Evolutionary conservation across 2,329 filamentous ascomycete genomes (phyloP), one percentile per base, ranked within the genome.

Genomic region (Ophiostoma sp.): DNA sequence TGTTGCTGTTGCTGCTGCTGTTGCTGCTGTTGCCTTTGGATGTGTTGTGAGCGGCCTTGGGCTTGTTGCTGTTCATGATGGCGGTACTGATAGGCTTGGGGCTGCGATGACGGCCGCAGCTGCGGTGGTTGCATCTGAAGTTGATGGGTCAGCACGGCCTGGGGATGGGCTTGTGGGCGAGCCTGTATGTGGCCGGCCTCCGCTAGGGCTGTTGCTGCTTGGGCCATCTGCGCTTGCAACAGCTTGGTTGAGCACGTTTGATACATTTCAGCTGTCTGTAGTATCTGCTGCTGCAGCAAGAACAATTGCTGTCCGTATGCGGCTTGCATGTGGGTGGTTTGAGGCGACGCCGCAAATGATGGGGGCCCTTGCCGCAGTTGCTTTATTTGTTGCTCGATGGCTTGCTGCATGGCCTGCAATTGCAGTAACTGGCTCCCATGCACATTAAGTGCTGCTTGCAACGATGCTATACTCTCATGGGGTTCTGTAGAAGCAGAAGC

Each of bases 11-110:
- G 36, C 41, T 23, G 39, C 17, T 44, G 48, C 15, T 11, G 35
- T 27, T 60, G 68, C 60, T 64, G 36, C 44, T 60, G 68, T 3
- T 62, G 48, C 31, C 39, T n/a, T 15, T 70, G 68, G 1, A 36
- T 31, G 13, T 17, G 7, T 17, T n/a, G 60, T 11, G 2, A 20
- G n/a, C 36, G 48, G 31, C 44, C 41, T 44, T 66, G 68, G 23
- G 7, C 15, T 11, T 17, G 68, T 11, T 72, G 72, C 20, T 73
- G 73, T n/a, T 70, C 67, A 15, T 67, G 71, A 31, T 68, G 69
- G 6, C 48, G 64, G 44, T 70, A 70, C 20, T 72, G 72, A 20
- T 48, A 7, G 10, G 64, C 39, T 13, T 44, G 54, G n/a, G 64
- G 65, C 36, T 35, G 57, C 27, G 44, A 48, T 17, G 44, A n/a